A percentile compares a stretch with the other conserved stretches of the same genome.
phyloP scores from a whole-genome alignment of 2,329 filamentous ascomycete species.

The Talaromyces piceae region DNA sequence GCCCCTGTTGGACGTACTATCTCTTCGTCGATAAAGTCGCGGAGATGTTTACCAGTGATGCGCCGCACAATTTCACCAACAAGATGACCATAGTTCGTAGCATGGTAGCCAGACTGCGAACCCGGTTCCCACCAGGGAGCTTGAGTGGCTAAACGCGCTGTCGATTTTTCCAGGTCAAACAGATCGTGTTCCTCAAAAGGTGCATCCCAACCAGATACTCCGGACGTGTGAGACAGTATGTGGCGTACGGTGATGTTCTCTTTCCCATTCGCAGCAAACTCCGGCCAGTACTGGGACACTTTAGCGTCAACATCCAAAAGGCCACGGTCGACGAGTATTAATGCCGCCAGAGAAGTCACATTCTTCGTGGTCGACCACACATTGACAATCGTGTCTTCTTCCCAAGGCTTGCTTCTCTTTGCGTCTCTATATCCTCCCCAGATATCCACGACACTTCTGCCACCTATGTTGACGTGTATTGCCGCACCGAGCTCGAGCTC shows the following conservation, averaged over 20 bases:
- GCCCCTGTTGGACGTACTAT: constrained; percentile 38
- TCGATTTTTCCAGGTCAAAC: constrained; percentile 23
- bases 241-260: constrained; percentile 34
- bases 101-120: constrained; percentile 38
- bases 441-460: constrained; percentile 38
- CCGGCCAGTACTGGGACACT: constrained; percentile 41
- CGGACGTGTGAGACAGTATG: constrained; percentile 35
- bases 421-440: constrained; percentile 37
- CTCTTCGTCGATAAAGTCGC: constrained; percentile 38
- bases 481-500: constrained; percentile 42
- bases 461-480: constrained; percentile 35
- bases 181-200: constrained; percentile 26
- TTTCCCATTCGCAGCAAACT: constrained; percentile 39
- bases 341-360: constrained; percentile 28
- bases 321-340: constrained; percentile 36
- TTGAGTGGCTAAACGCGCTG: constrained; percentile 33
- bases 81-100: constrained; percentile 34
- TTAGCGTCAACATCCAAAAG: constrained; percentile 29
- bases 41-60: constrained; percentile 34
- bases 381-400: constrained; percentile 32
- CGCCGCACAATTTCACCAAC: constrained; percentile 40
- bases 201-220: constrained; percentile 28
- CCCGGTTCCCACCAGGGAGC: constrained; percentile 41
- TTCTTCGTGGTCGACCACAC: constrained; percentile 39
- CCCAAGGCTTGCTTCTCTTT: constrained; percentile 28